Conservation (phyloP, 495 filamentous ascomycete species). For the Thermochaetoides thermophila region DNA sequence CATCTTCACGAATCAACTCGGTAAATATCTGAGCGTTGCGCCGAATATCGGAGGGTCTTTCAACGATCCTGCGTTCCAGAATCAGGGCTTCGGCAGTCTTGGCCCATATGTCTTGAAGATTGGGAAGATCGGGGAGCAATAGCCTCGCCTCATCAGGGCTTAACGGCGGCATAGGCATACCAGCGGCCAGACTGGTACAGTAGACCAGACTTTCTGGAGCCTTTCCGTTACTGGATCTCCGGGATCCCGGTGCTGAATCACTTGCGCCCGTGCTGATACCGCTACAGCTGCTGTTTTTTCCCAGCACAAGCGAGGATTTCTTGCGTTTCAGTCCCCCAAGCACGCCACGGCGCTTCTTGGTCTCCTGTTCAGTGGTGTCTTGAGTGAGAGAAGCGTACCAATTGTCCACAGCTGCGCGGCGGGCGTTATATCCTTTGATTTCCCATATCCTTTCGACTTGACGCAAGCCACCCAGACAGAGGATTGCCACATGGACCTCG, state of each 20-base stretch:
- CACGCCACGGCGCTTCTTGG: conserved; percentile 32
- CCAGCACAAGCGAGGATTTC: conserved; percentile 24
- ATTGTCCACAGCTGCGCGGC: conserved; percentile 35
- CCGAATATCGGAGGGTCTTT: conserved; percentile 35
- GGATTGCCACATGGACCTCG: conserved; percentile 38
- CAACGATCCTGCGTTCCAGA: conserved; percentile 37
- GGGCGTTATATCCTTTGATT: conserved; percentile 40
- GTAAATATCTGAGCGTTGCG: conserved; percentile 36
- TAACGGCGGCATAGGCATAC: conserved; percentile 38
- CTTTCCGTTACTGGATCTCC: conserved; percentile 5
- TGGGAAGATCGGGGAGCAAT: conserved; percentile 34
- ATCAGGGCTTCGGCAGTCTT: conserved; percentile 41
- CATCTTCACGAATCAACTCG: conserved; percentile 39
- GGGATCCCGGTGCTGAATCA: neutral
- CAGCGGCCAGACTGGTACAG: conserved; percentile 35
- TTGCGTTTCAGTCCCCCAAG: conserved; percentile 34
- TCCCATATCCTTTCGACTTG: conserved; percentile 43
- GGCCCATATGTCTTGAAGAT: conserved; percentile 35
- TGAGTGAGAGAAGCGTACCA: conserved; percentile 36
- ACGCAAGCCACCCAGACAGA: conserved; percentile 39
- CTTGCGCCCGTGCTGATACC: too few species aligned
- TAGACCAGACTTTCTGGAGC: conserved; percentile 28
- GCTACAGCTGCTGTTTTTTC: conserved; percentile 12
- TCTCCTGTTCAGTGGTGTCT: conserved; percentile 24
- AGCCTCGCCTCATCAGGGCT: conserved; percentile 30